Evolutionary conservation across 768 basidiomycete species (phyloP).

Genomic region (Lanmaoa rubissima): DNA sequence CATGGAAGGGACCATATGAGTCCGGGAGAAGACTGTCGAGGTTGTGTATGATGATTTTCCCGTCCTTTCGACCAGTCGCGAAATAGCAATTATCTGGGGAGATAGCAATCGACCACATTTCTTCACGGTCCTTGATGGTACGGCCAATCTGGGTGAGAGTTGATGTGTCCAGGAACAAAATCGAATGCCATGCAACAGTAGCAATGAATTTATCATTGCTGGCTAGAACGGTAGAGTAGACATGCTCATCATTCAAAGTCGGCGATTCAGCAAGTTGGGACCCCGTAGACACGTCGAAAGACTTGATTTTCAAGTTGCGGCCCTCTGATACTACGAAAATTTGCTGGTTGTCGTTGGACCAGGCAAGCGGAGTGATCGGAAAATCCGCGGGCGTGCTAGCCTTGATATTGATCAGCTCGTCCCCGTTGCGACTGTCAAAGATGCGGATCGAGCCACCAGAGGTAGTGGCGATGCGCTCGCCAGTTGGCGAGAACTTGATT

Average conservation of each 20-base stretch:
- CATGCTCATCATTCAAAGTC: neutral
- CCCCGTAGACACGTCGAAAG: neutral
- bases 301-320: neutral
- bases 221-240: neutral
- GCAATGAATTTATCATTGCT: neutral
- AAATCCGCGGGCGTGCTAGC: fast-evolving
- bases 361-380: neutral
- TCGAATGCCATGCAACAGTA: neutral
- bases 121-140: neutral
- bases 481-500: neutral
- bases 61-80: neutral
- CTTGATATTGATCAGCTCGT: neutral
- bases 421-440: neutral
- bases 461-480: neutral
- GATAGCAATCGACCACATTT: neutral
- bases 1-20: too few relatives aligned
- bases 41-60: too few relatives aligned
- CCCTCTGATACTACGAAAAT: neutral
- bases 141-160: neutral
- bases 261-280: neutral
- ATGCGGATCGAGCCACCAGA: neutral
- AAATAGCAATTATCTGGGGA: too few relatives aligned
- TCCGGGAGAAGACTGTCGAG: too few relatives aligned
- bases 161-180: neutral
- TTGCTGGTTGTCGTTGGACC: neutral